Evolutionary conservation across 148 eudicot species (phyloP).

Genomic region (Camellia lanceoleosa): DNA sequence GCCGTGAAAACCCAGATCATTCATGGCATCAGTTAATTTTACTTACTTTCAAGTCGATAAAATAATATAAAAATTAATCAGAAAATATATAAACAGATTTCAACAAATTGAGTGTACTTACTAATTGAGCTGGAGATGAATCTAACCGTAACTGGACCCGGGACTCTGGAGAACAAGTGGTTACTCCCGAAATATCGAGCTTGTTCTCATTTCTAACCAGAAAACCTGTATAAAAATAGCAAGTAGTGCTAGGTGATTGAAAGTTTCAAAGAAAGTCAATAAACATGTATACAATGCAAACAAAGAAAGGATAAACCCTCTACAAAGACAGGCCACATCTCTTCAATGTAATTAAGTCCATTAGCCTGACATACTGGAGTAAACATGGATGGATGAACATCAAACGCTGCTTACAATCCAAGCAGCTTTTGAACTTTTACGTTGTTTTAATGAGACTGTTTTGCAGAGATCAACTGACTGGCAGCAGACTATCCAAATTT

Average conservation of each 20-base stretch:
- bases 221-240: slow-evolving; percentile 36
- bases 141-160: slow-evolving; percentile 25
- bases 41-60: not conserved
- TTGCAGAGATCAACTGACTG: not conserved
- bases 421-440: not conserved
- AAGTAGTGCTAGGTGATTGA: slow-evolving; percentile 24
- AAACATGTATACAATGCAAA: not conserved
- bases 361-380: not conserved
- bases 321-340: slow-evolving; percentile 1
- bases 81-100: not conserved
- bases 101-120: slow-evolving; percentile 28
- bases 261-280: not conserved
- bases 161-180: slow-evolving; percentile 24
- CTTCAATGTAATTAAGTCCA: slow-evolving; percentile 7
- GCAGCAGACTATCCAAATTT: slow-evolving; percentile 13
- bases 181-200: slow-evolving; percentile 28
- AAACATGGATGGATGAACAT: not conserved
- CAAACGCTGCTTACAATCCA: not conserved
- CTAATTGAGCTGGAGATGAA: slow-evolving; percentile 32
- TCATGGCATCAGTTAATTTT: not conserved
- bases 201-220: slow-evolving; percentile 32
- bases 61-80: not conserved
- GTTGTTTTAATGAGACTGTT: slow-evolving; percentile 6
- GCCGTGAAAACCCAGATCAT: not conserved
- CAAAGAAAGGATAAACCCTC: not conserved